Base-by-base conservation (phyloP, 2,329 filamentous ascomycete genomes). In the Rhinocladiella mackenziei region DNA sequence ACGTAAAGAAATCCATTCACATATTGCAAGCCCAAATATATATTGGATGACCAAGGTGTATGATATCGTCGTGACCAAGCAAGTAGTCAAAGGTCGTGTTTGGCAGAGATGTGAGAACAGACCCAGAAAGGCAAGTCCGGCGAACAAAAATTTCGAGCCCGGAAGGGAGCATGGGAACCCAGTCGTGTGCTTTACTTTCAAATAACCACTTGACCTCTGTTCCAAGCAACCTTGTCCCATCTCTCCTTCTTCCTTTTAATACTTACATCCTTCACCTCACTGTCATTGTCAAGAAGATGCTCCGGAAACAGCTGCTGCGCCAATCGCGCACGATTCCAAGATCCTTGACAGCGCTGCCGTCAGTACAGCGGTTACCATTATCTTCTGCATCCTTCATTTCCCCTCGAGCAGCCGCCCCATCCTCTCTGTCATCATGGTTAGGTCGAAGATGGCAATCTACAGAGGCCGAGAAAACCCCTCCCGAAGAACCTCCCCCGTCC, bases 361-460 rank as follows among this genome's bases (percentile, higher is more conserved):
- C 43, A 25, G 30, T 51, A 19, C 48, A 39, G 13, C 36, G 31
- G 26, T 48, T 50, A 33, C 44, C 44, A 33, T 55, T 47, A 18
- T 51, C 44, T 29, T 51, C 46, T 36, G 38, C 48, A 36, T 22
- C 40, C 15, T 43, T 51, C 35, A 25, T 36, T 14, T 40, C 50
- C n/a, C 47, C 47, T 32, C 43, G 45, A 30, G 14, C 48, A 40
- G 28, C 52, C 43, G 61, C 39, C 49, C 53, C 38, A 48, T 52
- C 40, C 46, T 61, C 50, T 60, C 58, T 61, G 43, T 57, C 65
- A n/a, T 57, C 63, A 45, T 60, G 59, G 39, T 58, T 58, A 50
- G 55, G 51, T 23, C 59, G 56, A 48, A 63, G 69, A 56, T 66
- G 61, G 58, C 69, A 71, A 46, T 72, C 69, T 7, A 68, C 67